Evolutionary conservation across 2,329 filamentous ascomycete species (phyloP).

Genomic region (Sodiomyces alkalinus): DNA sequence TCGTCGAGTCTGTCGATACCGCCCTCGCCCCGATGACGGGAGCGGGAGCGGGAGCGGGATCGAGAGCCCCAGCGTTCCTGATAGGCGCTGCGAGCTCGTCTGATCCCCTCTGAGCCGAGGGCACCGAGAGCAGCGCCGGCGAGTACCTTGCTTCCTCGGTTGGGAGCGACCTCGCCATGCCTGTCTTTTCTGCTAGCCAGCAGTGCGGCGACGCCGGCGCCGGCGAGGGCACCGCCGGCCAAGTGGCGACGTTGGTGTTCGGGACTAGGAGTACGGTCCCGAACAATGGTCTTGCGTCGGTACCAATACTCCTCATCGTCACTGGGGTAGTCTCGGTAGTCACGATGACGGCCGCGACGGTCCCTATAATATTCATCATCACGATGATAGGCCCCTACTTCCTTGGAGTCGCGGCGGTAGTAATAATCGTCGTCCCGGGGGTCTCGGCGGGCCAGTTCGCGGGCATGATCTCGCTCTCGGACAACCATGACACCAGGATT

Average conservation of each 20-base stretch:
- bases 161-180: slow-evolving; percentile 31
- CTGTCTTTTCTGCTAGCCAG: slow-evolving; percentile 37
- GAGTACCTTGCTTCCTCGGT: slow-evolving; percentile 42
- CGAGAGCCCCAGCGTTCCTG: slow-evolving; percentile 30
- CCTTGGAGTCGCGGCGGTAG: slow-evolving; percentile 30
- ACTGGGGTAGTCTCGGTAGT: slow-evolving; percentile 18
- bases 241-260: slow-evolving; percentile 42
- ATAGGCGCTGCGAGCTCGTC: slow-evolving; percentile 45
- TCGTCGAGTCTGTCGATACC: slow-evolving; percentile 38
- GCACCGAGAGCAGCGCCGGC: slow-evolving; percentile 48
- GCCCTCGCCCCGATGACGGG: slow-evolving; percentile 9
- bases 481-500: slow-evolving; percentile 29
- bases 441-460: slow-evolving; percentile 20
- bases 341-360: slow-evolving; percentile 16
- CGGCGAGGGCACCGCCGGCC: slow-evolving; percentile 49
- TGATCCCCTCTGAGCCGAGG: slow-evolving; percentile 44
- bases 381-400: slow-evolving; percentile 18
- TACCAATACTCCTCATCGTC: slow-evolving; percentile 26
- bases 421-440: slow-evolving; percentile 35
- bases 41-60: slow-evolving; percentile 13
- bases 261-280: slow-evolving; percentile 33
- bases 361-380: slow-evolving; percentile 16
- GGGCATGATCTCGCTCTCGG: slow-evolving; percentile 23
- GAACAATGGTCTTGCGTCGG: slow-evolving; percentile 28
- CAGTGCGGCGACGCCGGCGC: slow-evolving; percentile 45